Percentiles rank a stretch among this genome's conserved stretches.
phyloP scores from a whole-genome alignment of 1,284 basidiomycete species.

The Ceratobasidium sp. region DNA sequence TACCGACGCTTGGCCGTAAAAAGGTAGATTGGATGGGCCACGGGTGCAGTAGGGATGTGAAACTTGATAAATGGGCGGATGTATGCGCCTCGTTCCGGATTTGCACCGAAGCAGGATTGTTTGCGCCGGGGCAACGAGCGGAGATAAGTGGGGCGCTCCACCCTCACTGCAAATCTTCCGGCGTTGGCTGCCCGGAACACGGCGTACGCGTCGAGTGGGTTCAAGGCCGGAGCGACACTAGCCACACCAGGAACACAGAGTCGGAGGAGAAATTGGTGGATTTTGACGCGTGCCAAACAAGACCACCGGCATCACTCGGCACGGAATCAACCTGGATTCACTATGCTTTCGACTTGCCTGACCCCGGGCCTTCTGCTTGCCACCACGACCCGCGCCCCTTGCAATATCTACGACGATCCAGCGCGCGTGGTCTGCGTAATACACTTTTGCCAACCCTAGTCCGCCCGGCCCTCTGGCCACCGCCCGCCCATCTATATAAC shows the following conservation, averaged over 20 bases:
- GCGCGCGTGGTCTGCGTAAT: not conserved
- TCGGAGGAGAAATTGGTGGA: conserved; percentile 2
- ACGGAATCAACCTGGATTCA: not conserved
- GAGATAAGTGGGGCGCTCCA: too few species aligned
- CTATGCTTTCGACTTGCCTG: not conserved
- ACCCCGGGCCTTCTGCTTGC: conserved; percentile 11
- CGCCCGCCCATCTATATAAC: not conserved
- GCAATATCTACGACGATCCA: conserved; percentile 6
- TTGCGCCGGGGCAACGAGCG: not conserved
- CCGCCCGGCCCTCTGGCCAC: not conserved
- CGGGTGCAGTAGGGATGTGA: not conserved
- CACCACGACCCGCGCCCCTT: conserved; percentile 20
- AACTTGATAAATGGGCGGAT: not conserved
- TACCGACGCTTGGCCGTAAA: not conserved
- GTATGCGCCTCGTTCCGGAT: not conserved
- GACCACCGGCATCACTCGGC: conserved; percentile 34
- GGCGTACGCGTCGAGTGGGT: not conserved
- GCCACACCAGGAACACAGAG: too few species aligned
- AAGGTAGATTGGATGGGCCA: not conserved
- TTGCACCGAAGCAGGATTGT: too few species aligned
- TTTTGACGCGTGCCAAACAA: not conserved
- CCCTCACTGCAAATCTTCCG: not conserved
- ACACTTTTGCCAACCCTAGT: not conserved
- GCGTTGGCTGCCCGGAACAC: not conserved
- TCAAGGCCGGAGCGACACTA: not conserved